Conservation (phyloP, 805 yeast species). For the Nakazawaea anatomiae region DNA sequence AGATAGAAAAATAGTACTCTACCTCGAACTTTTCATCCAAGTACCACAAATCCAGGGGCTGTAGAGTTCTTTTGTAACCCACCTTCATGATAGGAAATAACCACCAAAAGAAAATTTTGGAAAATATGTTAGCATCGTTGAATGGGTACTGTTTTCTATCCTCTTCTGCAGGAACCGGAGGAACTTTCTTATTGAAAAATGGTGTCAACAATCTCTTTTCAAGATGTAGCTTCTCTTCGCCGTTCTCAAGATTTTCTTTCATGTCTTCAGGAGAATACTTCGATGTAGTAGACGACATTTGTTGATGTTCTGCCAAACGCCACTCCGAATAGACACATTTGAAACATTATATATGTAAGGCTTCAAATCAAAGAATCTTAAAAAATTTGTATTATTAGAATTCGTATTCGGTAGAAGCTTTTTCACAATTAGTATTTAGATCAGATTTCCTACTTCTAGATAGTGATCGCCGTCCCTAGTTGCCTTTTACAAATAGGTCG, state of each 20-base stretch:
- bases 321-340: too few species aligned
- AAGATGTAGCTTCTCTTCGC: slow-evolving; percentile 12
- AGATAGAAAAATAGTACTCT: slow-evolving; percentile 29
- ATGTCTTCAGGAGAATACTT: background rate
- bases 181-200: slow-evolving; percentile 32
- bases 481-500: too few species aligned
- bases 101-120: slow-evolving; percentile 58
- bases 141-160: slow-evolving; percentile 44
- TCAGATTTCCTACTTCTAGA: too few species aligned
- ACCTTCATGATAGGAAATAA: slow-evolving; percentile 53
- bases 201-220: slow-evolving; percentile 29
- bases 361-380: too few species aligned
- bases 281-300: background rate
- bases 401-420: too few species aligned
- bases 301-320: background rate
- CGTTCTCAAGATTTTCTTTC: background rate
- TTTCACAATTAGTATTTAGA: too few species aligned
- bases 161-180: slow-evolving; percentile 45
- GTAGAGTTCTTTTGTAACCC: slow-evolving; percentile 68
- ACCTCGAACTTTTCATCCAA: slow-evolving; percentile 37
- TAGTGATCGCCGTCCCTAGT: too few species aligned
- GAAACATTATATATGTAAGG: too few species aligned
- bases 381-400: too few species aligned
- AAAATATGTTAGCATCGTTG: slow-evolving; percentile 30
- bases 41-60: slow-evolving; percentile 54